phyloP scores from a whole-genome alignment of 805 yeast species.

The Candida odintsovae region DNA sequence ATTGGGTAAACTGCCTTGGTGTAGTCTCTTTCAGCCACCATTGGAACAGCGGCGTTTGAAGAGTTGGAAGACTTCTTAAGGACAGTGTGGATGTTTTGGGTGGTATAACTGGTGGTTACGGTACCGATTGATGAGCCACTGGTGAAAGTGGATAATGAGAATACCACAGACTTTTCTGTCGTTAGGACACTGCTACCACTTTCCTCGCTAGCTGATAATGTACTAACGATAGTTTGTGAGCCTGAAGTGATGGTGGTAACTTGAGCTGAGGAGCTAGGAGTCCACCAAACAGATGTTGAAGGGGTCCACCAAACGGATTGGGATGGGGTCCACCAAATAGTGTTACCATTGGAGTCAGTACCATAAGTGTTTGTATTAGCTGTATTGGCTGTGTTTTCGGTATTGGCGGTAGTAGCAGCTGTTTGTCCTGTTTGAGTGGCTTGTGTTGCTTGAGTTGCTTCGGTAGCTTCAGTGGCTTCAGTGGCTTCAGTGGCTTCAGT shows the following conservation, averaged over 20 bases:
- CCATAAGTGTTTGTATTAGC: background rate
- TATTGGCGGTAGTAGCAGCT: background rate
- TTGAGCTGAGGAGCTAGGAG: background rate
- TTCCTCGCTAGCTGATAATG: background rate
- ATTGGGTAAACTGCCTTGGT: background rate
- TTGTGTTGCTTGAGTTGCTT: background rate
- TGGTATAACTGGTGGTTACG: background rate
- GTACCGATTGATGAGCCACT: conserved; percentile 1
- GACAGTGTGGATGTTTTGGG: background rate
- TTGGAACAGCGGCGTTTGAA: background rate
- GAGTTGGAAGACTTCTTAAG: background rate
- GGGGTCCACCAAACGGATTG: conserved; percentile 4
- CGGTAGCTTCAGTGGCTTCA: background rate
- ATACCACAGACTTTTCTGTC: background rate
- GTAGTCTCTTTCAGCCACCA: background rate
- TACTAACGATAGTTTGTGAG: background rate
- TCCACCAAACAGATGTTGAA: conserved; percentile 1
- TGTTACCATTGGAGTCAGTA: background rate
- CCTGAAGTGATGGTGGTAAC: background rate
- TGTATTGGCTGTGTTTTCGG: background rate
- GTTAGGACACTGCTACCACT: background rate
- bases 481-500: background rate
- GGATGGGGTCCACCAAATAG: conserved; percentile 1
- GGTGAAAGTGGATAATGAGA: background rate
- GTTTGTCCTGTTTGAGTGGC: background rate